Evolutionary conservation across 2,329 filamentous ascomycete species (phyloP).

Genomic region (Parafenestella ontariensis): DNA sequence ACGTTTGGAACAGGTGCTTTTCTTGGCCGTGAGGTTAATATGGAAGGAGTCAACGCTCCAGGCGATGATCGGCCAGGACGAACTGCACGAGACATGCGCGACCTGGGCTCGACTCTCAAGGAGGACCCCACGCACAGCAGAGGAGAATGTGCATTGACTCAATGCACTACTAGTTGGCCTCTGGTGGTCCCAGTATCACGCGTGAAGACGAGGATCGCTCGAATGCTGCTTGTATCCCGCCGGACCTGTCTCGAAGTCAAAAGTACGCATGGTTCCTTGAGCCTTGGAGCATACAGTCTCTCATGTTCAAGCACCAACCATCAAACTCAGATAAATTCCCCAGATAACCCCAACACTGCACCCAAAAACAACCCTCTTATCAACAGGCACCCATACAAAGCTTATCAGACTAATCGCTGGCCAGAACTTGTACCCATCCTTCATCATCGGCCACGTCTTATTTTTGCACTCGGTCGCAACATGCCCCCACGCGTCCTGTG

Average conservation of each 20-base stretch:
- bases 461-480: slow-evolving; percentile 38
- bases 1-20: neutral
- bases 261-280: no score
- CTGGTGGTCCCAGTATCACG: no score
- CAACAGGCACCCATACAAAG: slow-evolving; percentile 75
- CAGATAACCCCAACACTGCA: slow-evolving; percentile 74
- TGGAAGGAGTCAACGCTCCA: neutral
- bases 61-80: neutral
- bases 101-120: neutral
- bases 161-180: no score
- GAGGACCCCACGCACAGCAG: neutral
- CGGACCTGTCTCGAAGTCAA: no score
- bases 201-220: no score
- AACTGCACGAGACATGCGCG: no score
- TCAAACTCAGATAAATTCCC: slow-evolving; percentile 77
- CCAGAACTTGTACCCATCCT: slow-evolving; percentile 76
- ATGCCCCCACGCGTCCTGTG: slow-evolving; percentile 41
- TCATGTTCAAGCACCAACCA: slow-evolving; percentile 46
- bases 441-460: slow-evolving; percentile 63
- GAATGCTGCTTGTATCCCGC: no score
- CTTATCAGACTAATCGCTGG: slow-evolving; percentile 73
- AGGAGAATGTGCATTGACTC: no score
- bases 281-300: no score
- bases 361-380: slow-evolving; percentile 74
- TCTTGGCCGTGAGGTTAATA: neutral